These are phyloP conservation scores for Biscutella auriculata DNA, from an alignment of 441 rosid genomes.

Conservation along the genomic window DNA sequence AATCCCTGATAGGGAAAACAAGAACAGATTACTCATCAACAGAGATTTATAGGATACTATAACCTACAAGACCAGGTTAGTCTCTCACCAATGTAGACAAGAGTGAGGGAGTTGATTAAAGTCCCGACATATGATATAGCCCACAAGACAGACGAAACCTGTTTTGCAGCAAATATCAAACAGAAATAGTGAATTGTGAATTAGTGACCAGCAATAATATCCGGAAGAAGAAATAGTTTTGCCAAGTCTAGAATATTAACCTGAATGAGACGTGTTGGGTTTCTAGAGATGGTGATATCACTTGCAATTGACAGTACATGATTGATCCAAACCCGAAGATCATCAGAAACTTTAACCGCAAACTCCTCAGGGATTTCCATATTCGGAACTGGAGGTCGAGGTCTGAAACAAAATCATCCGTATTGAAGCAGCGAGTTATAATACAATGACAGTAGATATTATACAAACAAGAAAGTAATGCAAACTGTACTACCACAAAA, in stretches of 20 bases:
- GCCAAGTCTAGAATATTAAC: conserved; percentile 18
- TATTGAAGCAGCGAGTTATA: too few species aligned
- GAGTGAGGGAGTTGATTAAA: conserved; percentile 60
- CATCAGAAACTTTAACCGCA: conserved; percentile 36
- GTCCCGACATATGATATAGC: conserved; percentile 49
- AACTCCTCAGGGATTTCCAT: conserved; percentile 69
- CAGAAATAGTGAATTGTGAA: background rate
- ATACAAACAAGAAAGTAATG: conserved; percentile 2
- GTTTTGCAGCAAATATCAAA: conserved; percentile 6
- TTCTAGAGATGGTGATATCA: conserved; percentile 54
- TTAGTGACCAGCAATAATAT: background rate
- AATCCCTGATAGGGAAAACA: conserved; percentile 35
- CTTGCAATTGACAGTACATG: conserved; percentile 42
- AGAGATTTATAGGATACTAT: background rate
- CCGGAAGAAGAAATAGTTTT: background rate
- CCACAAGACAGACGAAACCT: conserved; percentile 58
- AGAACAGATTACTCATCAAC: background rate
- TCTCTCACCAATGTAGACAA: conserved; percentile 61
- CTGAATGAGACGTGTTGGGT: conserved; percentile 52
- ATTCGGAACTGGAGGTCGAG: conserved; percentile 79
- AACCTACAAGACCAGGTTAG: background rate
- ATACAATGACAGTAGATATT: too few species aligned
- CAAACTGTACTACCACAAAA: background rate
- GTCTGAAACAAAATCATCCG: conserved; percentile 34
- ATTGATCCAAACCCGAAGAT: conserved; percentile 42